These are phyloP conservation scores for Tetracladium setigerum DNA, from an alignment of 495 filamentous ascomycete species.

Conservation along the genomic window DNA sequence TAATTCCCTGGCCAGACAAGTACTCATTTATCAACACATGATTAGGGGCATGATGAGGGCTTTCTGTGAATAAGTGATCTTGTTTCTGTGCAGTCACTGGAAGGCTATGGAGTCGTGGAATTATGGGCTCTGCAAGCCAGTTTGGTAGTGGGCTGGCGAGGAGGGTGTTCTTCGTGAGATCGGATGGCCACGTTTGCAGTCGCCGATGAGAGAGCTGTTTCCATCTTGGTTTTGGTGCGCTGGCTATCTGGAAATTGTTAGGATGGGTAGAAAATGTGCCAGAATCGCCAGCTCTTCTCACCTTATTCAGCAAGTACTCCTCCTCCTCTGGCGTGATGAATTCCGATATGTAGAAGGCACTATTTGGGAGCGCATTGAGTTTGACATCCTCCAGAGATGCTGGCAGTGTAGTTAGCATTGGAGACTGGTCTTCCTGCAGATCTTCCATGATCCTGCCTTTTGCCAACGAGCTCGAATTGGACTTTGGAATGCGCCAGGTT, in stretches of 20 bases:
- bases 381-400: slow-evolving; percentile 40
- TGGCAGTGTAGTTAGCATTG: slow-evolving; percentile 12
- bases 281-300: slow-evolving; percentile 22
- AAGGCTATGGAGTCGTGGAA: slow-evolving; percentile 54
- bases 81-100: slow-evolving; percentile 23
- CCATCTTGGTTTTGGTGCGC: slow-evolving; percentile 73
- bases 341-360: slow-evolving; percentile 79
- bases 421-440: neutral
- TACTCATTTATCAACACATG: slow-evolving; percentile 96
- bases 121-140: slow-evolving; percentile 68
- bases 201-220: slow-evolving; percentile 76
- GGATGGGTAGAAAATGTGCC: slow-evolving; percentile 7
- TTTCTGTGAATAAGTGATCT: slow-evolving; percentile 52
- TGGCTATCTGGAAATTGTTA: slow-evolving; percentile 32
- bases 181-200: slow-evolving; percentile 83
- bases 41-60: slow-evolving; percentile 73
- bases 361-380: slow-evolving; percentile 52
- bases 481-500: neutral
- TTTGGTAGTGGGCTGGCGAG: slow-evolving; percentile 64
- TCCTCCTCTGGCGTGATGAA: slow-evolving; percentile 82
- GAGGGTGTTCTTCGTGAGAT: slow-evolving; percentile 65
- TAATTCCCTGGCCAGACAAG: slow-evolving; percentile 78
- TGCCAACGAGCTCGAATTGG: neutral
- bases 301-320: slow-evolving; percentile 58
- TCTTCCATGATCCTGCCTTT: neutral